A percentile compares a stretch with the other conserved stretches of the same genome.
Conservation (phyloP, 2,329 filamentous ascomycete genomes). For the Hirsutella rhossiliensis region DNA sequence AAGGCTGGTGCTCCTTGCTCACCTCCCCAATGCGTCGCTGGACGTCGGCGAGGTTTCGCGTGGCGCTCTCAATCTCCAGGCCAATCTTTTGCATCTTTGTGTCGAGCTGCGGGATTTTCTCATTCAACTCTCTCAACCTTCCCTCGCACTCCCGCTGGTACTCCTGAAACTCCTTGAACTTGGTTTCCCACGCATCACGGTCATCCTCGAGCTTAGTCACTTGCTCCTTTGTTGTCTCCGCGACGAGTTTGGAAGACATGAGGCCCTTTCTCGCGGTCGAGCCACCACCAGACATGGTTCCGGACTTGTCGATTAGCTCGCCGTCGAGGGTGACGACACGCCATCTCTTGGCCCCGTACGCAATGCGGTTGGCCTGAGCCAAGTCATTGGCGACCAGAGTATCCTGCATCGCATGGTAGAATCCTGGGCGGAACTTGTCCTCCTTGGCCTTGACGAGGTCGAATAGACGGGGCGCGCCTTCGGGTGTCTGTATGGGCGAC, state of each 20-base stretch:
- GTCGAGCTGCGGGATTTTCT: constrained; percentile 72
- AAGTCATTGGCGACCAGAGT: constrained; percentile 88
- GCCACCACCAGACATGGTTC: constrained; percentile 97
- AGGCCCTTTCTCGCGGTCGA: constrained; percentile 79
- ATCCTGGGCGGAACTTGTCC: constrained; percentile 75
- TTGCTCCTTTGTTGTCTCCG: constrained; percentile 78
- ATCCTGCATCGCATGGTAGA: constrained; percentile 91
- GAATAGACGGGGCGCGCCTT: constrained; percentile 84
- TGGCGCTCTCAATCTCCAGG: constrained; percentile 78
- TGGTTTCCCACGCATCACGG: constrained; percentile 71
- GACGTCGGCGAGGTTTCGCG: constrained; percentile 72
- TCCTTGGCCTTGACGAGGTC: constrained; percentile 86
- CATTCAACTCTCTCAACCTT: constrained; percentile 57
- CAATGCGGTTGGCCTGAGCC: constrained; percentile 92
- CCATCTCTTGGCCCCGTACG: constrained; percentile 89
- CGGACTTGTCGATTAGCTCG: constrained; percentile 93
- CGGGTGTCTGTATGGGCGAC: constrained; percentile 72
- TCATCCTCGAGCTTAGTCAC: constrained; percentile 79
- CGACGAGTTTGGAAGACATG: constrained; percentile 93
- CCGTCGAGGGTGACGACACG: constrained; percentile 91
- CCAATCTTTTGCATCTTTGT: constrained; percentile 84
- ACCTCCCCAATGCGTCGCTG: constrained; percentile 80
- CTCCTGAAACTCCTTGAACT: constrained; percentile 75
- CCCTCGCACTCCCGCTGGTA: constrained; percentile 71
- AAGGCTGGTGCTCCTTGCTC: constrained; percentile 66